These are phyloP conservation scores for Pyrus bretschneideri DNA, from an alignment of 306 rosid genomes.

Conservation along the genomic window DNA sequence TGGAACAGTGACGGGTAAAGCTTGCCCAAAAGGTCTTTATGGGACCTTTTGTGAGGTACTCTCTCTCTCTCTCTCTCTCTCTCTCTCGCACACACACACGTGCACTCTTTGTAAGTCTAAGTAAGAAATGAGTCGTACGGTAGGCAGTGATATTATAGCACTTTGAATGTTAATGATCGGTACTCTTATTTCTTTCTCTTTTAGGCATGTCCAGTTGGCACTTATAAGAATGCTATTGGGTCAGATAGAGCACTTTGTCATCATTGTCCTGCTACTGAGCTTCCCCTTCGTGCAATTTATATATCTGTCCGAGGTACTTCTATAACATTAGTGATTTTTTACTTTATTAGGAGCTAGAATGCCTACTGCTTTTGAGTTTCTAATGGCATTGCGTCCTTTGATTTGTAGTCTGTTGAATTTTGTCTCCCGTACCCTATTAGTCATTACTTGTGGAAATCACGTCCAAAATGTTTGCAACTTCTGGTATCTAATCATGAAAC, in stretches of 20 bases:
- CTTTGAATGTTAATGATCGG: neutral
- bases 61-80: neutral
- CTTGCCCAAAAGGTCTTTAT: conserved; percentile 83
- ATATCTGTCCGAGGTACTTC: conserved; percentile 73
- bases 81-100: neutral
- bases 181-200: neutral
- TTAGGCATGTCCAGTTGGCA: conserved; percentile 95
- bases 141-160: too few relatives aligned
- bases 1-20: conserved; percentile 79
- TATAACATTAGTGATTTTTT: conserved; percentile 14
- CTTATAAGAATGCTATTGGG: conserved; percentile 82
- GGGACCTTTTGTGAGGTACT: conserved; percentile 88
- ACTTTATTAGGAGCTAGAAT: neutral
- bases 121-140: neutral
- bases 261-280: conserved; percentile 62
- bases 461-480: neutral
- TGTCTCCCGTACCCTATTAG: conserved; percentile 3
- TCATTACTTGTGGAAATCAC: neutral
- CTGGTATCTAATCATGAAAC: neutral
- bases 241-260: conserved; percentile 76
- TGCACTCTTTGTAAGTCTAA: neutral
- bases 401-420: neutral
- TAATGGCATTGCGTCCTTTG: neutral
- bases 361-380: neutral
- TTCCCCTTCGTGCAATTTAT: conserved; percentile 80